phyloP scores from a whole-genome alignment of 345 rosid genomes.

The Euclidium syriacum region DNA sequence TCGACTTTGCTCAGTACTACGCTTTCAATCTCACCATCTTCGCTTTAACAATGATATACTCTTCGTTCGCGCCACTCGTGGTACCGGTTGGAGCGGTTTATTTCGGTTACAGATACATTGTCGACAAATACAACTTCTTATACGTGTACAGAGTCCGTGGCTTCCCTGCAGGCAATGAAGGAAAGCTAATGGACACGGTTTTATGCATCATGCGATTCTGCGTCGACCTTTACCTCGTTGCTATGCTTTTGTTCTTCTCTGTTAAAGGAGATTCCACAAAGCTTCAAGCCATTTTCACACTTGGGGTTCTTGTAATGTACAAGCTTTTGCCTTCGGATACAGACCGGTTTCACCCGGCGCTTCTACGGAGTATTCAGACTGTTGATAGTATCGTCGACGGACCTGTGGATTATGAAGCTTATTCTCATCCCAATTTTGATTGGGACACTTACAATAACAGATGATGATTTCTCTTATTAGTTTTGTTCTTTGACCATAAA shows the following conservation, averaged over 20 bases:
- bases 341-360: slow-evolving; percentile 59
- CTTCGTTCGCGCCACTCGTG: slow-evolving; percentile 85
- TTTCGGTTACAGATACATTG: slow-evolving; percentile 93
- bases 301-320: slow-evolving; percentile 75
- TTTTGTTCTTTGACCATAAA: slow-evolving; percentile 20
- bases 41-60: slow-evolving; percentile 87
- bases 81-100: slow-evolving; percentile 92
- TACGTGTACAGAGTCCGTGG: slow-evolving; percentile 90
- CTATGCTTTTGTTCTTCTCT: slow-evolving; percentile 84
- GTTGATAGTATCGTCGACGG: slow-evolving; percentile 78
- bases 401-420: slow-evolving; percentile 81
- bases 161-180: slow-evolving; percentile 96
- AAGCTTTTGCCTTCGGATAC: slow-evolving; percentile 76
- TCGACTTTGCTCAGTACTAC: slow-evolving; percentile 95
- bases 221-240: slow-evolving; percentile 73
- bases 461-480: slow-evolving; percentile 8
- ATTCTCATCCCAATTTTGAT: slow-evolving; percentile 82
- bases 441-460: slow-evolving; percentile 63
- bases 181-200: slow-evolving; percentile 95
- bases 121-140: slow-evolving; percentile 93
- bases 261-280: slow-evolving; percentile 90
- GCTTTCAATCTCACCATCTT: slow-evolving; percentile 94
- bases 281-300: slow-evolving; percentile 96
- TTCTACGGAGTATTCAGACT: slow-evolving; percentile 67
- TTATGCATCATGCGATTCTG: slow-evolving; percentile 79